Conservation (phyloP, 164 flowering plant species). For the Vitis labrusca region DNA sequence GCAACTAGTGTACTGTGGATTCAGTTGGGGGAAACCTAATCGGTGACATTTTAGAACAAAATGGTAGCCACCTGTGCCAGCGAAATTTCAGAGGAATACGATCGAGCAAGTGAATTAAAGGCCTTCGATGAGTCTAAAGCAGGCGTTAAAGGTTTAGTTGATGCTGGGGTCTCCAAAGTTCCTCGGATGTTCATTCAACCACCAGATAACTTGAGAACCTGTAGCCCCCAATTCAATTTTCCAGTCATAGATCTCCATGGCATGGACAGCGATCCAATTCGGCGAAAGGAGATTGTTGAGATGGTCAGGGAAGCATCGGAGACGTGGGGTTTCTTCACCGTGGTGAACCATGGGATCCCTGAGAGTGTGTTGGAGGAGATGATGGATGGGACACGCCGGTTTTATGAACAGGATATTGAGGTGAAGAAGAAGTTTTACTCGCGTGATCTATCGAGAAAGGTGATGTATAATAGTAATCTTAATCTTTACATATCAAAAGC, state of each 20-base stretch:
- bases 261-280: background rate
- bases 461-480: conserved; percentile 4
- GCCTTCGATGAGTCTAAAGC: conserved; percentile 24
- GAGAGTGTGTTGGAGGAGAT: conserved; percentile 20
- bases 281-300: conserved; percentile 9
- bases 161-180: conserved; percentile 17
- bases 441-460: conserved; percentile 4
- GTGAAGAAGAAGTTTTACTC: conserved; percentile 27
- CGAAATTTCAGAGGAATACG: background rate
- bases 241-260: conserved; percentile 25
- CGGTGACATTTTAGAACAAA: background rate
- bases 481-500: background rate
- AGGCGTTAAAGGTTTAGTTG: conserved; percentile 27
- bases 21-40: too few relatives aligned
- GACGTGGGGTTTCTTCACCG: conserved; percentile 44
- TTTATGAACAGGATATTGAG: conserved; percentile 32
- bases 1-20: too few relatives aligned
- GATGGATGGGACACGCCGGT: conserved; percentile 22
- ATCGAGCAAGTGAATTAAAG: conserved; percentile 12
- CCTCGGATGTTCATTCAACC: conserved; percentile 15
- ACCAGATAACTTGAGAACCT: background rate
- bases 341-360: conserved; percentile 43
- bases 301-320: conserved; percentile 23
- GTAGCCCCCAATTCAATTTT: background rate
- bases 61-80: background rate